Evolutionary conservation across 768 basidiomycete species (phyloP), one percentile per base, ranked within the genome.

Genomic region (Lentinula detonsa): DNA sequence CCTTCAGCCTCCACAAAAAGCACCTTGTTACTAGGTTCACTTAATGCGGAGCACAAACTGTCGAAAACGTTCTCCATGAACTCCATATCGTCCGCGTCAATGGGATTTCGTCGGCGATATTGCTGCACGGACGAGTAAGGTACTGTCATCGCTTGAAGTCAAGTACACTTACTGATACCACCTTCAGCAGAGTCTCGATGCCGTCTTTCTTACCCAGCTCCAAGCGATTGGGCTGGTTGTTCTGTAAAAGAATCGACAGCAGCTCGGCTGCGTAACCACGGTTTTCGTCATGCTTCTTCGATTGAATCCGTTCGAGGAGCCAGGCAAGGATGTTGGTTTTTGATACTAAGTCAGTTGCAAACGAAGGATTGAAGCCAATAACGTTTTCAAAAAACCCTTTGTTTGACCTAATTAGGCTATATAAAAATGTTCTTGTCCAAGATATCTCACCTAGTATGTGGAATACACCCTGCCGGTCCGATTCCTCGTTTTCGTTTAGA

Each of bases 1-100:
- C 97, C 97, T 72, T 99, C 97, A 18, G 88, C 88, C 9, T 86
- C 84, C n/a, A 94, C 75, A 74, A 99, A 98, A 3, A 86, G 73
- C 16, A 80, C 72, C 73, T 98, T 98, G 70, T 90, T 85, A 51
- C 85, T 78, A 13, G 86, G 78, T 72, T 96, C 95, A 37, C 78
- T 83, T 23, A 98, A 78, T 0, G 88, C 82, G 0, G 95, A 95
- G 70, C 97, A 98, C 23, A 99, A 73, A 0, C 87, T 73, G 70
- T 98, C 92, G 69, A 98, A 98, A 3, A 93, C 68, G 72, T 99
- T 98, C 71, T 98, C 97, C 95, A 98, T 95, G 73, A 94, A 98
- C 71, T 99, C 97, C 4, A 85, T 80, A 74, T 99, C 97, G 63
- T 98, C 97, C 7, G 88, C 81, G 64, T 95, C 88, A 0, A 77